phyloP scores from a whole-genome alignment of 805 yeast genomes.

The Alloascoidea hylecoeti region DNA sequence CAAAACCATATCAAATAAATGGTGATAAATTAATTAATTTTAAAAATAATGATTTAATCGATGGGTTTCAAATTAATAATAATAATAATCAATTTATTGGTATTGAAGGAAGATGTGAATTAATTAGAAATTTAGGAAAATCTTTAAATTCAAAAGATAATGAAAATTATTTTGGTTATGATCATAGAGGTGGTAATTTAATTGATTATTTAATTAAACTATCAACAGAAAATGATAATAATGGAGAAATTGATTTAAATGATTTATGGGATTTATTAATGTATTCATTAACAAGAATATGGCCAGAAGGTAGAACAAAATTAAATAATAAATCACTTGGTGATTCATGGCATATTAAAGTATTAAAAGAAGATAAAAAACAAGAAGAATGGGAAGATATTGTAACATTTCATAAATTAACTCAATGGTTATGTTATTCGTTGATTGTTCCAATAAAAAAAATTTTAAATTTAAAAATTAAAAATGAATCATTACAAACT shows the following conservation, averaged over 20 bases:
- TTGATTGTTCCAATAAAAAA: slow-evolving; percentile 34
- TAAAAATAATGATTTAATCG: slow-evolving; percentile 19
- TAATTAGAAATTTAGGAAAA: slow-evolving; percentile 32
- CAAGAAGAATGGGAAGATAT: slow-evolving; percentile 24
- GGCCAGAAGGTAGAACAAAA: slow-evolving; percentile 46
- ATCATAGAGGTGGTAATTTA: slow-evolving; percentile 37
- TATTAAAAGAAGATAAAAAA: slow-evolving; percentile 3
- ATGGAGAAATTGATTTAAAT: slow-evolving; percentile 25
- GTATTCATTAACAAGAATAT: slow-evolving; percentile 40
- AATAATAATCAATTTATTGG: slow-evolving; percentile 37
- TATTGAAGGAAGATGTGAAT: slow-evolving; percentile 33
- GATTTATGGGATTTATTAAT: slow-evolving; percentile 40
- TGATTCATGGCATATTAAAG: slow-evolving; percentile 36
- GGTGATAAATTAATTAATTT: slow-evolving; percentile 24
- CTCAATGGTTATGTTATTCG: slow-evolving; percentile 58
- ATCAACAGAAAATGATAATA: slow-evolving; percentile 8
- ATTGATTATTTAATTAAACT: slow-evolving; percentile 29
- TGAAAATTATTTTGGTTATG: slow-evolving; percentile 28
- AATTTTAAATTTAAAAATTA: slow-evolving; percentile 24
- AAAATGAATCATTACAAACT: slow-evolving; percentile 28
- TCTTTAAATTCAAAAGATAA: slow-evolving; percentile 27
- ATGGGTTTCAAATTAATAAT: slow-evolving; percentile 35
- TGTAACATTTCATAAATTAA: slow-evolving; percentile 50
- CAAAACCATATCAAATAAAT: slow-evolving; percentile 24
- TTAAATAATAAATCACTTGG: slow-evolving; percentile 39